Evolutionary conservation across 2,329 filamentous ascomycete species (phyloP).

Genomic region (Xylariaceae sp.): DNA sequence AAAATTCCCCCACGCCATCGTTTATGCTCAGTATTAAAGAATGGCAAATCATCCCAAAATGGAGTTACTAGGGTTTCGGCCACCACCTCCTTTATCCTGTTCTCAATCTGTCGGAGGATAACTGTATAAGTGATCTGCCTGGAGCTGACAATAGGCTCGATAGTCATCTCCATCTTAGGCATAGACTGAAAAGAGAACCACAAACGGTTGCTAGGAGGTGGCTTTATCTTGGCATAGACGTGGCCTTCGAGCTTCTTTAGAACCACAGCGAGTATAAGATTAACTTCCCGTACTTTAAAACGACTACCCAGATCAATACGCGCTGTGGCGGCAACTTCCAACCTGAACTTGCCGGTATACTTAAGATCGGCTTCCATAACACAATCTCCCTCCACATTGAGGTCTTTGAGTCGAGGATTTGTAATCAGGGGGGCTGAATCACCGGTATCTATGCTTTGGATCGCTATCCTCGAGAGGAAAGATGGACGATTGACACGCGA

Average conservation of each 20-base stretch:
- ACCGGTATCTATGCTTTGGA: slow-evolving; percentile 83
- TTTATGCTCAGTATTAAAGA: slow-evolving; percentile 79
- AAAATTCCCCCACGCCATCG: slow-evolving; percentile 85
- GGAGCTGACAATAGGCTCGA: slow-evolving; percentile 93
- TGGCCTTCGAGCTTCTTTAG: slow-evolving; percentile 86
- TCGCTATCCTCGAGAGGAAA: slow-evolving; percentile 82
- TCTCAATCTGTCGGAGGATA: slow-evolving; percentile 91
- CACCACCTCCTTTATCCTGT: slow-evolving; percentile 89
- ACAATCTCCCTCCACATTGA: slow-evolving; percentile 90
- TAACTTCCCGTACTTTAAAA: slow-evolving; percentile 89
- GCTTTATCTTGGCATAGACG: slow-evolving; percentile 83
- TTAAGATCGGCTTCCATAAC: slow-evolving; percentile 83
- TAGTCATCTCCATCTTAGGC: slow-evolving; percentile 90
- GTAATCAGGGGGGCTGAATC: slow-evolving; percentile 86
- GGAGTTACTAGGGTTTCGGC: slow-evolving; percentile 89
- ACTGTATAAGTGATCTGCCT: slow-evolving; percentile 94
- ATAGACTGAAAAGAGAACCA: slow-evolving; percentile 96
- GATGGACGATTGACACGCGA: slow-evolving; percentile 88
- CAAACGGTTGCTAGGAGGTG: slow-evolving; percentile 91
- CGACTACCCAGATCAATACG: slow-evolving; percentile 86
- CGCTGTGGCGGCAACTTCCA: slow-evolving; percentile 91
- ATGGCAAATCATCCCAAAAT: slow-evolving; percentile 95
- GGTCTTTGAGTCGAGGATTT: slow-evolving; percentile 82
- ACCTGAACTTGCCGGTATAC: slow-evolving; percentile 85
- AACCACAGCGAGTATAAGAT: slow-evolving; percentile 83